Conservation (phyloP, 2,329 filamentous ascomycete species). For the Neonectria sp. region DNA sequence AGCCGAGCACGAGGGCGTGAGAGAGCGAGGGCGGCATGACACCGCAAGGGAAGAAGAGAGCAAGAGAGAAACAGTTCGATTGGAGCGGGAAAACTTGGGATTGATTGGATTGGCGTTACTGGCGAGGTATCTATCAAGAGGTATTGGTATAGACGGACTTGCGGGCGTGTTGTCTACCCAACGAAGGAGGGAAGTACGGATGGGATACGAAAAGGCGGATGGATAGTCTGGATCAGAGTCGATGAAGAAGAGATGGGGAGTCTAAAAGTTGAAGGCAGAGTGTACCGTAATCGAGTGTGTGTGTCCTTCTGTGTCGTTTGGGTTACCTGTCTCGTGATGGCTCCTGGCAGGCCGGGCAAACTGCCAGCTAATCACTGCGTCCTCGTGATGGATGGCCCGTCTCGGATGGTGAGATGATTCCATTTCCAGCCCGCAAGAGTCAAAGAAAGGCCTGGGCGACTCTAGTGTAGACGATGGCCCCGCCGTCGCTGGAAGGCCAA, state of each 20-base stretch:
- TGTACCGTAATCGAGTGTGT: background rate
- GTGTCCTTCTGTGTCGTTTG: background rate
- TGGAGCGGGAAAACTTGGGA: slow-evolving; percentile 3
- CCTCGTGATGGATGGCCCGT: too few species aligned
- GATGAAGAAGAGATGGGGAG: background rate
- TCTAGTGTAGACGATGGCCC: background rate
- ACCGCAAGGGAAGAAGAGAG: background rate
- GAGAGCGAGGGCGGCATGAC: background rate
- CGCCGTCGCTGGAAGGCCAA: background rate
- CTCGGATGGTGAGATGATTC: too few species aligned
- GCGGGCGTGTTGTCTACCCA: background rate
- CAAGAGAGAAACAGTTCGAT: background rate
- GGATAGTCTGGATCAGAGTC: background rate
- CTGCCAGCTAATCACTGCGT: too few species aligned
- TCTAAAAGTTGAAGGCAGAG: background rate
- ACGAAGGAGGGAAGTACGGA: background rate
- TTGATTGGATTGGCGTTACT: slow-evolving; percentile 15
- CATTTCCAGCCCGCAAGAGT: background rate
- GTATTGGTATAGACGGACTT: background rate
- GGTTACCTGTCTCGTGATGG: background rate
- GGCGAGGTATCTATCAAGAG: slow-evolving; percentile 4
- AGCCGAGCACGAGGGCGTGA: slow-evolving; percentile 57
- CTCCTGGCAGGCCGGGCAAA: too few species aligned
- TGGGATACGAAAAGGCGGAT: background rate
- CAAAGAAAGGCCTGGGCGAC: background rate